These are phyloP conservation scores for Rhipidocladum racemiflorum DNA, from an alignment of 176 grass and related monocot species.

Conservation along the genomic window DNA sequence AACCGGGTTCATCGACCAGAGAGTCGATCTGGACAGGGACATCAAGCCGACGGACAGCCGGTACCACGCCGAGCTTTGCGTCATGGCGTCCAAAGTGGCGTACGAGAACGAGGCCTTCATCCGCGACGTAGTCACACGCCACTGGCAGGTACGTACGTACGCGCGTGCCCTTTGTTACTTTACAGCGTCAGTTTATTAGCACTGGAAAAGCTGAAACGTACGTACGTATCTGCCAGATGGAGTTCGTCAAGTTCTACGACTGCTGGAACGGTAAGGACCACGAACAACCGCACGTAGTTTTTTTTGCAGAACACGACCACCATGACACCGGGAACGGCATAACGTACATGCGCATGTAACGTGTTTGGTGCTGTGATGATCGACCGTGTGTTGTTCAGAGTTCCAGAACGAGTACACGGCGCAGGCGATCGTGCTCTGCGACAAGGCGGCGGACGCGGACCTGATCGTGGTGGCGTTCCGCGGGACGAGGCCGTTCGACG, in stretches of 20 bases:
- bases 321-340: neutral
- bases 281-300: neutral
- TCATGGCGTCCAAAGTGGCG: constrained; percentile 63
- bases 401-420: constrained; percentile 38
- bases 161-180: neutral
- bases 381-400: constrained; percentile 27
- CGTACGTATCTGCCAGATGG: no score
- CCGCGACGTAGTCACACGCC: constrained; percentile 26
- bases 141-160: constrained; percentile 29
- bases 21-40: constrained; percentile 39
- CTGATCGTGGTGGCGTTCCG: constrained; percentile 64
- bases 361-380: neutral
- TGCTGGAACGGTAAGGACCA: constrained; percentile 58
- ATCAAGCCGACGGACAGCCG: constrained; percentile 34
- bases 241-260: constrained; percentile 53
- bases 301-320: neutral
- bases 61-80: constrained; percentile 47
- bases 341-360: neutral
- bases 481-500: constrained; percentile 47
- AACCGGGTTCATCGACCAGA: constrained; percentile 40
- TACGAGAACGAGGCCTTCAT: constrained; percentile 66
- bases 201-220: neutral
- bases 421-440: constrained; percentile 49
- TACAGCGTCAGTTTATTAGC: neutral
- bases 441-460: constrained; percentile 45